Base-by-base conservation (phyloP, 148 eudicot genomes). In the Amaranthus cruentus region DNA sequence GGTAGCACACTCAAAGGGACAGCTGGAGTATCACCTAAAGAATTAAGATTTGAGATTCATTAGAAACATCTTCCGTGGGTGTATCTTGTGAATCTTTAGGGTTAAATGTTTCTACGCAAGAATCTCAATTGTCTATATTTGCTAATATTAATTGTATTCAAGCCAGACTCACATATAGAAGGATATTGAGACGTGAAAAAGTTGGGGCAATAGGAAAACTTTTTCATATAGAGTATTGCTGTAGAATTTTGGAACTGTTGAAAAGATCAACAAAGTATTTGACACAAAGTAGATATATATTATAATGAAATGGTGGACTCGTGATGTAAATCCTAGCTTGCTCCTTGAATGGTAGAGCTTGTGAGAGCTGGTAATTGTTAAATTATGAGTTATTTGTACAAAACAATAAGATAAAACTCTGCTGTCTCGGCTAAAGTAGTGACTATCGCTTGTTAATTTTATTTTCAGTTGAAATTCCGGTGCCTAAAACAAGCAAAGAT, bases 381-480 rank as follows among this genome's bases (percentile, higher is more conserved):
- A n/a, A 46, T 44, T 42, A 28, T 68, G 66, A 69, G n/a, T 6
- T 42, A 61, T 50, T 0, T 72, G 8, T 59, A 0, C 5, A n/a
- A 46, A 47, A 38, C 46, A 12, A 63, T 47, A 64, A 51, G 43
- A 18, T 64, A 3, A 56, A 57, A 64, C 10, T 49, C 62, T 71
- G 58, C 6, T 53, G 46, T 56, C 56, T 43, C 11, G 68, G 15
- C 73, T 62, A 65, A 43, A 61, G 15, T 52, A 62, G 61, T 72
- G 55, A n/a, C 67, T 62, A 52, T 63, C 48, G 11, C 63, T 28
- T 68, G 28, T 76, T 46, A 64, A 47, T 76, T 62, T 68, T 69
- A 47, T 61, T 65, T 76, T 71, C 92, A 93, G 98, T 75, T 88
- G 94, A 90, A 77, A 78, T 82, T 64, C 88, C 83, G 71, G 76